phyloP scores from a whole-genome alignment of 2,329 filamentous ascomycete genomes.

The Dendrostoma leiphaemia region DNA sequence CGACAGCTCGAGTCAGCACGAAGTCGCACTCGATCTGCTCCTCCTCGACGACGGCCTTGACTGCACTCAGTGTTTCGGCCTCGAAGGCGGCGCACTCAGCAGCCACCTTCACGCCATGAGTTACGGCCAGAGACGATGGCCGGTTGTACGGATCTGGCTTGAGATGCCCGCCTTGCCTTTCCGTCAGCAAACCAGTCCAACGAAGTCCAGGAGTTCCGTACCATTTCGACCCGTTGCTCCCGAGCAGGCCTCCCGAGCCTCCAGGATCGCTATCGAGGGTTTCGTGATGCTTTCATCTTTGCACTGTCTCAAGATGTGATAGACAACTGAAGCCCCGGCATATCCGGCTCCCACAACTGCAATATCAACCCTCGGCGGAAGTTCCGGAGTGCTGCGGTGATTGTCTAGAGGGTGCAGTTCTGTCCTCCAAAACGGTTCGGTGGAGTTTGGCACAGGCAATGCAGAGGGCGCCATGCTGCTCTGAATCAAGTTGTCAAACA shows the following conservation, averaged over 20 bases:
- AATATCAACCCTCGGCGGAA: conserved; percentile 41
- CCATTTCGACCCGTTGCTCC: conserved; percentile 38
- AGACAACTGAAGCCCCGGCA: conserved; percentile 41
- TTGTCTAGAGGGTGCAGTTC: conserved; percentile 37
- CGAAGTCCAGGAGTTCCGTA: too few species aligned
- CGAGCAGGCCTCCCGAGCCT: conserved; percentile 34
- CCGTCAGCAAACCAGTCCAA: too few species aligned
- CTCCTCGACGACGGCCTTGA: conserved; percentile 35
- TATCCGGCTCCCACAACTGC: conserved; percentile 47
- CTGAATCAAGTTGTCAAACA: too few species aligned
- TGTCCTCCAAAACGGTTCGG: conserved; percentile 41
- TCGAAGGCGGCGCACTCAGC: conserved; percentile 30
- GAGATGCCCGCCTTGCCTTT: conserved; percentile 27
- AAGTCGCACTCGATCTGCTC: conserved; percentile 44
- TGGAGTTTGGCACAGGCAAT: conserved; percentile 26
- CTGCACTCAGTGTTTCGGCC: conserved; percentile 24
- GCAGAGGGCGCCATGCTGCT: conserved; percentile 14
- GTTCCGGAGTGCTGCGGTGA: conserved; percentile 33
- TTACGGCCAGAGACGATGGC: conserved; percentile 22
- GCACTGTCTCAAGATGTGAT: conserved; percentile 34
- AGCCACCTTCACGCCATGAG: conserved; percentile 27
- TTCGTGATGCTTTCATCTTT: neutral
- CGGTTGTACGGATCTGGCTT: conserved; percentile 33
- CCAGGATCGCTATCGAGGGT: conserved; percentile 30
- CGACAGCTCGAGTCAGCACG: conserved; percentile 36